Evolutionary conservation across 306 rosid species (phyloP).

Genomic region (Pterocarpus macrocarpus): DNA sequence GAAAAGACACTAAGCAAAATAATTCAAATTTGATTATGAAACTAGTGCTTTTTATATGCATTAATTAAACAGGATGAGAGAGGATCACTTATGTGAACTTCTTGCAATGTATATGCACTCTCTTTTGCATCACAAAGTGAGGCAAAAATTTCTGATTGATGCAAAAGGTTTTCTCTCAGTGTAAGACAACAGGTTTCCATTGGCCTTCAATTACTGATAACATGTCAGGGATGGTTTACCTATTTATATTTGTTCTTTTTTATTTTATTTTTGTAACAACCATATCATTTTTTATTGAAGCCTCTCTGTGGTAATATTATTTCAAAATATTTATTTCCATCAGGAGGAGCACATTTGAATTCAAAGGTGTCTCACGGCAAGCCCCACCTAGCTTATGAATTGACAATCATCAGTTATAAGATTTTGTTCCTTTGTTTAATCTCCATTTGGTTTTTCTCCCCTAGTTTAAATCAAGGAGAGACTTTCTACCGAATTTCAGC

Average conservation of each 20-base stretch:
- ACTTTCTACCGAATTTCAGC: conserved; percentile 27
- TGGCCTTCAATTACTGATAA: neutral
- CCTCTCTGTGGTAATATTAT: neutral
- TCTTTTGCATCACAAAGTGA: conserved; percentile 22
- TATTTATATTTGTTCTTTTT: conserved; percentile 6
- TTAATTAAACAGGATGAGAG: conserved; percentile 14
- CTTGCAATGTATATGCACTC: neutral
- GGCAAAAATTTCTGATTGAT: too few relatives aligned
- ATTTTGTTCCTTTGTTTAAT: conserved; percentile 15
- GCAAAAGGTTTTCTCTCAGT: neutral
- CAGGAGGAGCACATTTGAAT: conserved; percentile 38
- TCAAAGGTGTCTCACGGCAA: conserved; percentile 27
- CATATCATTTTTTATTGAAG: conserved; percentile 28
- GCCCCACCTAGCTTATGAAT: conserved; percentile 21
- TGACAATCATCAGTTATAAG: conserved; percentile 38
- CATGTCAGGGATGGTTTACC: conserved; percentile 1
- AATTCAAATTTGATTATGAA: conserved; percentile 15
- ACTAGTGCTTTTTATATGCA: conserved; percentile 19
- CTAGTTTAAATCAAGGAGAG: conserved; percentile 1
- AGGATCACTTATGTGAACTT: neutral
- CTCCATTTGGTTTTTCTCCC: conserved; percentile 17
- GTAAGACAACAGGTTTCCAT: neutral
- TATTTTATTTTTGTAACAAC: neutral
- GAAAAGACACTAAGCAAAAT: conserved; percentile 27
- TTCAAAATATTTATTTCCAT: conserved; percentile 43